A percentile compares a stretch with the other conserved stretches of the same genome.
phyloP scores from a whole-genome alignment of 2,329 filamentous ascomycete genomes.

The Hypoxylon sp. region DNA sequence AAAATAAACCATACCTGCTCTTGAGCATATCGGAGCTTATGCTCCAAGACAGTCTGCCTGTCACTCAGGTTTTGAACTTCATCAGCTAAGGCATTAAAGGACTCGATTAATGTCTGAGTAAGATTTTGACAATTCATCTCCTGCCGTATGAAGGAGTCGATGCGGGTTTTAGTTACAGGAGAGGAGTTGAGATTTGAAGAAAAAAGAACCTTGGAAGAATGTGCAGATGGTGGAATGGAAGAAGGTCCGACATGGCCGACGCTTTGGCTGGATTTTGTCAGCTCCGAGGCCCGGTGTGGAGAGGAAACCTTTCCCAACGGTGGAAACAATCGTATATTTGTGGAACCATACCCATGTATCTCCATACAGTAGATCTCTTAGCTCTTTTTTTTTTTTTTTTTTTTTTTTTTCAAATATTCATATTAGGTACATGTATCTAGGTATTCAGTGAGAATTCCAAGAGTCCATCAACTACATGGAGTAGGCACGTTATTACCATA shows the following conservation, averaged over 20 bases:
- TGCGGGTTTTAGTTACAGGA: constrained; percentile 8
- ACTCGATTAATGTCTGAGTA: constrained; percentile 73
- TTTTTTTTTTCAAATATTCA: too few species aligned
- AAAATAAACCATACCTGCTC: constrained; percentile 68
- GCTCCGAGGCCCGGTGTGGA: constrained; percentile 23
- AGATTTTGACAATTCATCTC: constrained; percentile 62
- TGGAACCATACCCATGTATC: constrained; percentile 8
- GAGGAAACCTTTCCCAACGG: constrained; percentile 1
- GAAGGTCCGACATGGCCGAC: constrained; percentile 24
- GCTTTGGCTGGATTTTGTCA: constrained; percentile 13
- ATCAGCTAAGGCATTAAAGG: constrained; percentile 75
- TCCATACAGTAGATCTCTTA: neutral
- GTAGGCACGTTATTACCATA: neutral
- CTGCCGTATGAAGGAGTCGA: constrained; percentile 36
- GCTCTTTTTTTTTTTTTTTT: too few species aligned
- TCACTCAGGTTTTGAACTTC: constrained; percentile 75
- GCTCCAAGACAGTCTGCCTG: constrained; percentile 75
- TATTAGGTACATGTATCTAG: neutral
- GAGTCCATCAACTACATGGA: neutral
- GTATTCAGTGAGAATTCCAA: neutral
- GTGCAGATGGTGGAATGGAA: constrained; percentile 6
- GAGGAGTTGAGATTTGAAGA: constrained; percentile 15
- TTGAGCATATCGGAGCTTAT: constrained; percentile 76
- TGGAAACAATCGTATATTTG: constrained; percentile 3
- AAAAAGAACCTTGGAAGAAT: constrained; percentile 15